Evolutionary conservation across 2,329 filamentous ascomycete species (phyloP).

Genomic region (Penicillium sp.): DNA sequence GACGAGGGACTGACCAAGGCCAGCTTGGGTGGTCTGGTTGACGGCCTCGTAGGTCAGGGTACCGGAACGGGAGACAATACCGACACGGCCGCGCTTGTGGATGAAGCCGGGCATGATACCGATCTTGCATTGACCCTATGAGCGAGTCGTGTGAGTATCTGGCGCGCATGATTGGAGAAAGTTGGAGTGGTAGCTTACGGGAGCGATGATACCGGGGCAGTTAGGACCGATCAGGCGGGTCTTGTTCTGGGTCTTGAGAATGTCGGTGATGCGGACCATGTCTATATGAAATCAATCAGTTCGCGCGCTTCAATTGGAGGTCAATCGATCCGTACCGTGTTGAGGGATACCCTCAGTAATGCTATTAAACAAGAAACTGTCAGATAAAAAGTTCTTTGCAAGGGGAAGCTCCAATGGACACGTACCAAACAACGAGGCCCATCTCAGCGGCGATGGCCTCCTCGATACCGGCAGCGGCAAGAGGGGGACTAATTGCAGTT

Average conservation of each 20-base stretch:
- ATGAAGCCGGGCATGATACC: conserved; percentile 99
- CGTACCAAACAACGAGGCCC: conserved; percentile 81
- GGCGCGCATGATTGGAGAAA: not conserved
- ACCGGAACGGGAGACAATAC: conserved; percentile 96
- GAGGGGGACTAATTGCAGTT: conserved; percentile 64
- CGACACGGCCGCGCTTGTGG: conserved; percentile 98
- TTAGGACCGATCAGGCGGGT: conserved; percentile 95
- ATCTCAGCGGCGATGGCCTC: conserved; percentile 93
- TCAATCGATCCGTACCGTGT: conserved; percentile 65
- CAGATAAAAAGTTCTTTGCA: conserved; percentile 9
- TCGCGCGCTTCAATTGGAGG: not conserved
- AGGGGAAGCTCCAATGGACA: conserved; percentile 17
- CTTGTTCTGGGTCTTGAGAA: conserved; percentile 96
- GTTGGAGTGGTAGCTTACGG: conserved; percentile 44
- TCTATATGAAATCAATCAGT: conserved; percentile 52
- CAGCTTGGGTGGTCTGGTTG: conserved; percentile 97
- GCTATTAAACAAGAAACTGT: conserved; percentile 29
- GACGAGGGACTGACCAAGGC: conserved; percentile 95
- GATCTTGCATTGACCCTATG: conserved; percentile 93
- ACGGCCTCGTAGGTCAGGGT: conserved; percentile 99
- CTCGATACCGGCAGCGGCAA: conserved; percentile 93
- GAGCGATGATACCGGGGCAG: conserved; percentile 95
- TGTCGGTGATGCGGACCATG: conserved; percentile 98
- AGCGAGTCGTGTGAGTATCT: conserved; percentile 25
- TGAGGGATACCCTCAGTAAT: conserved; percentile 98